Percentiles rank a stretch among this genome's conserved stretches.
These are phyloP conservation scores for Hexamita inflata DNA, from an alignment of 208 protist species.

Conservation along the genomic window DNA sequence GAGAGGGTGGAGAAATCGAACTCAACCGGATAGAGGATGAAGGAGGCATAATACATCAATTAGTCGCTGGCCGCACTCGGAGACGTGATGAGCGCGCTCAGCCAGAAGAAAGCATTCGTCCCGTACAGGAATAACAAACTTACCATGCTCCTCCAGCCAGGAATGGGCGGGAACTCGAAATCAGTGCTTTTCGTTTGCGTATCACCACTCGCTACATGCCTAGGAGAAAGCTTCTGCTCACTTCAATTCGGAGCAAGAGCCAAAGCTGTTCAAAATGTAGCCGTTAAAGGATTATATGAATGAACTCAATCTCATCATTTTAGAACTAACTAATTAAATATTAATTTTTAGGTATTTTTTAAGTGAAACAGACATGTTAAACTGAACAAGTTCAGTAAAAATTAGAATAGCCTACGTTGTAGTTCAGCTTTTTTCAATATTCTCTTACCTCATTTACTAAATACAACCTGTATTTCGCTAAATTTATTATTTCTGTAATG, in stretches of 20 bases:
- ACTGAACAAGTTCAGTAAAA: too few relatives aligned
- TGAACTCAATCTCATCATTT: too few relatives aligned
- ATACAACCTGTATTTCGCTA: too few relatives aligned
- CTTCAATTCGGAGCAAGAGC: not conserved
- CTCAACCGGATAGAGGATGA: conserved; percentile 61
- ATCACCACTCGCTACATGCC: conserved; percentile 45
- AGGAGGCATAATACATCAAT: conserved; percentile 74
- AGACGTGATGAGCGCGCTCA: conserved; percentile 58
- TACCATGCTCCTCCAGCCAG: conserved; percentile 65
- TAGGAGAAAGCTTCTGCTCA: conserved; percentile 7
- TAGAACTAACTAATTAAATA: too few relatives aligned
- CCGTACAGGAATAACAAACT: conserved; percentile 72
- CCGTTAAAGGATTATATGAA: too few relatives aligned
- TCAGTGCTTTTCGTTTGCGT: conserved; percentile 77
- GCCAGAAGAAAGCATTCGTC: conserved; percentile 59
- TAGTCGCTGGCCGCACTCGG: conserved; percentile 61
- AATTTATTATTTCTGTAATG: too few relatives aligned
- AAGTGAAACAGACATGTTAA: too few relatives aligned
- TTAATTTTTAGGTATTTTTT: too few relatives aligned
- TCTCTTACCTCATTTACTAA: too few relatives aligned
- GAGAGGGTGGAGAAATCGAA: conserved; percentile 64
- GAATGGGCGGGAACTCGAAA: conserved; percentile 56
- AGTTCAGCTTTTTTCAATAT: too few relatives aligned
- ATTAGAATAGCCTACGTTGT: too few relatives aligned
- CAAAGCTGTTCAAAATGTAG: conserved; percentile 3